Conservation (phyloP, 2,329 filamentous ascomycete genomes). For the Laburnicola sp. region DNA sequence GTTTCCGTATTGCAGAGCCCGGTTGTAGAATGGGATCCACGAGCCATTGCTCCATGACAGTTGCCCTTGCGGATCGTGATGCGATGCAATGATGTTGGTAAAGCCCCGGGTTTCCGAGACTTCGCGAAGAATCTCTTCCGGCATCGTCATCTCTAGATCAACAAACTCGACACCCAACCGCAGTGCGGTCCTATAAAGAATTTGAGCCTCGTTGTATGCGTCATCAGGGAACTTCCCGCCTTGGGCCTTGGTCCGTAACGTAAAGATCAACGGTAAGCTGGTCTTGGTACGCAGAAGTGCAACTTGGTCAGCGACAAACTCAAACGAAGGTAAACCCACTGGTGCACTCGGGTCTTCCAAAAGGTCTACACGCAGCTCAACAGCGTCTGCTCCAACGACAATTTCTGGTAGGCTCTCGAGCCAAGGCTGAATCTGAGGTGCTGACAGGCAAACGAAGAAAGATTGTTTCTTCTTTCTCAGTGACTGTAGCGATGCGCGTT, state of each 20-base stretch:
- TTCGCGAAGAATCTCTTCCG: constrained; percentile 71
- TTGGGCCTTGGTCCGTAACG: constrained; percentile 80
- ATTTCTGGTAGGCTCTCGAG: constrained; percentile 69
- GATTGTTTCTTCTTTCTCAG: constrained; percentile 70
- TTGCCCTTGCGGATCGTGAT: constrained; percentile 80
- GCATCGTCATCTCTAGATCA: constrained; percentile 87
- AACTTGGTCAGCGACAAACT: constrained; percentile 81
- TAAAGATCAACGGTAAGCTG: constrained; percentile 85
- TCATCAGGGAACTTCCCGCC: constrained; percentile 85
- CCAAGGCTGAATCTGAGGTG: constrained; percentile 70
- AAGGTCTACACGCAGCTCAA: constrained; percentile 91
- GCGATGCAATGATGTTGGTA: constrained; percentile 88
- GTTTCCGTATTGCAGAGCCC: constrained; percentile 85
- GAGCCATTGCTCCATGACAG: constrained; percentile 91
- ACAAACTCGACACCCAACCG: constrained; percentile 89
- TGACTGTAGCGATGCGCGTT: constrained; percentile 56
- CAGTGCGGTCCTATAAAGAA: constrained; percentile 76
- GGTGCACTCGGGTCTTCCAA: constrained; percentile 69
- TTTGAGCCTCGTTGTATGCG: constrained; percentile 68
- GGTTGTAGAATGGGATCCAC: constrained; percentile 89
- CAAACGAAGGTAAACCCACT: constrained; percentile 63
- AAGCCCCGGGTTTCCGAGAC: constrained; percentile 70
- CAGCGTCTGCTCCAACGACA: constrained; percentile 84
- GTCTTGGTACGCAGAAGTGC: constrained; percentile 74
- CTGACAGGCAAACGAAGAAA: constrained; percentile 90